phyloP scores from a whole-genome alignment of 179 eudicot genomes.

The Silene noctiflora region DNA sequence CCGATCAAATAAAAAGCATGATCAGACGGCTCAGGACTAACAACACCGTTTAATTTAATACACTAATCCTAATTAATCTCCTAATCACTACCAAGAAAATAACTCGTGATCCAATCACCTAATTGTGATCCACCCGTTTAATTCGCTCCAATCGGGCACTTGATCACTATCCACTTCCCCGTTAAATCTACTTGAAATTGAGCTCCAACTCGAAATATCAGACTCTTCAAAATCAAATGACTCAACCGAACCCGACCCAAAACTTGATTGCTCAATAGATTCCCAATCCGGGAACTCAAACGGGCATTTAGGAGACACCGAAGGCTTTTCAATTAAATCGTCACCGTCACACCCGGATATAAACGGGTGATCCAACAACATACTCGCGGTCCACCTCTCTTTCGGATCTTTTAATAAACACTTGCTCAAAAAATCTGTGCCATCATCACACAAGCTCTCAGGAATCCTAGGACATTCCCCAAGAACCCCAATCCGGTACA shows the following conservation, averaged over 20 bases:
- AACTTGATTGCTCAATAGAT: slow-evolving; percentile 16
- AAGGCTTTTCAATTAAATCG: not conserved
- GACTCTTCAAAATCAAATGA: slow-evolving; percentile 12
- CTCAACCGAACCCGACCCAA: slow-evolving; percentile 17
- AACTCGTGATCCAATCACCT: slow-evolving; percentile 24
- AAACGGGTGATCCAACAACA: slow-evolving; percentile 53
- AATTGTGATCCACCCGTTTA: slow-evolving; percentile 52
- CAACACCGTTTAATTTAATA: not conserved
- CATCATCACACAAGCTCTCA: slow-evolving; percentile 30
- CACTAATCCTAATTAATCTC: not conserved
- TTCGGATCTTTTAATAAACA: slow-evolving; percentile 40
- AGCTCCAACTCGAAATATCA: slow-evolving; percentile 9
- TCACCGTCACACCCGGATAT: slow-evolving; percentile 22
- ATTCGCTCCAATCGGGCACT: slow-evolving; percentile 49
- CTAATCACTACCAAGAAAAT: not conserved
- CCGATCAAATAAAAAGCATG: slow-evolving; percentile 27
- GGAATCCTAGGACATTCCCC: slow-evolving; percentile 40
- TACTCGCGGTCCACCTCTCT: slow-evolving; percentile 41
- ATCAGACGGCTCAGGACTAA: slow-evolving; percentile 11
- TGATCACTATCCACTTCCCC: slow-evolving; percentile 18
- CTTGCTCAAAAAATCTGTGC: slow-evolving; percentile 40
- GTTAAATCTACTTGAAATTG: slow-evolving; percentile 29
- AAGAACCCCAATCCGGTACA: slow-evolving; percentile 33
- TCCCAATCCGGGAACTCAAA: slow-evolving; percentile 56
- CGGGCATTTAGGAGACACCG: slow-evolving; percentile 43